Base-by-base conservation (phyloP, 2,329 filamentous ascomycete genomes). In the Sporothrix protearum region DNA sequence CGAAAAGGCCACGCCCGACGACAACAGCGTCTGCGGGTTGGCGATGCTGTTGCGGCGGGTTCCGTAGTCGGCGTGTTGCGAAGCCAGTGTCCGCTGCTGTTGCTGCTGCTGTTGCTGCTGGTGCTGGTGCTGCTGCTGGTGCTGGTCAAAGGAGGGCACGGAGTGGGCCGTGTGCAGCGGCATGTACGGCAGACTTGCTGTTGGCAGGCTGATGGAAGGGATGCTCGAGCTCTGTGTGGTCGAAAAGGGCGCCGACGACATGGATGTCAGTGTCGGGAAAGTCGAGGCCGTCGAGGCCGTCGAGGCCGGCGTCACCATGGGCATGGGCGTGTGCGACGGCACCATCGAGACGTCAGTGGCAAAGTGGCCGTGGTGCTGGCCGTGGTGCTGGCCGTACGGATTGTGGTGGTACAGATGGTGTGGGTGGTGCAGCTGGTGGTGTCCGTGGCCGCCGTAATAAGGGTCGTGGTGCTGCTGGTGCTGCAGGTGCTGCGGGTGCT, bases 281-380 rank as follows among this genome's bases (percentile, higher is more conserved):
- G 63, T n/a, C 19, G 30, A 39, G 16, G 51, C 55, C 22, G 61
- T 42, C 9, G n/a, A n/a, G n/a, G n/a, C n/a, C n/a, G 63, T n/a
- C 19, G 30, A 39, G 16, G 51, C 55, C 22, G 61, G 28, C 9
- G 69, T 22, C 19, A 22, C 36, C 61, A 67, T 47, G 19, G 25
- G 19, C 53, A 68, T 47, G 9, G 63, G 33, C 6, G 67, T 47
- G n/a, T 59, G 70, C 5, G 68, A 69, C 36, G 71, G 36, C 49
- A 69, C 36, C 10, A 69, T 55, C 9, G 55, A 45, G 6, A 71
- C 45, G 3, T 33, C 12, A 2, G 64, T 12, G 2, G 57, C 19
- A 25, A 42, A 51, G 30, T 42, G 30, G 47, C 30, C 53, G 59
- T 36, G 45, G 16, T 64, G 19, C 12, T 61, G 59, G 51, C 12